Percentiles rank a stretch among this genome's conserved stretches.
These are phyloP conservation scores for Chalciporus sp. DNA, from an alignment of 1,284 basidiomycete genomes.

Conservation along the genomic window DNA sequence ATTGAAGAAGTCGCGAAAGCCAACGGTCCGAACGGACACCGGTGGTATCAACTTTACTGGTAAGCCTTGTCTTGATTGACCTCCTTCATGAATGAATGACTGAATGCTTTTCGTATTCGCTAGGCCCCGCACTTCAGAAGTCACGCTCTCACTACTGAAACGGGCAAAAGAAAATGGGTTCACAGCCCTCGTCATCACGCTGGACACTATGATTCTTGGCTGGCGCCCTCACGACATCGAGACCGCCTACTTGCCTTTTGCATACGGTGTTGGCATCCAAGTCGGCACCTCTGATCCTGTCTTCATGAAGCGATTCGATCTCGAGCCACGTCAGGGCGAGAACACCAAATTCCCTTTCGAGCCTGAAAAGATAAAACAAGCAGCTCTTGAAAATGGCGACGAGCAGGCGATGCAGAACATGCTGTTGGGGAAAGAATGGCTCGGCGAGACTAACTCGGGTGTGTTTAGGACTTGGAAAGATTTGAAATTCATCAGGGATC, in stretches of 20 bases:
- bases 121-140: constrained; percentile 50
- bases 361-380: constrained; percentile 42
- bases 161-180: constrained; percentile 55
- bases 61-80: constrained; percentile 10
- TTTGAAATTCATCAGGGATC: constrained; percentile 58
- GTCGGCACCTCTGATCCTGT: constrained; percentile 53
- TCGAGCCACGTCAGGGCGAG: constrained; percentile 34
- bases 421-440: constrained; percentile 55
- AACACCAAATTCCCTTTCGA: constrained; percentile 59
- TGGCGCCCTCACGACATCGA: constrained; percentile 54
- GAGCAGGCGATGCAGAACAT: constrained; percentile 40
- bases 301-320: constrained; percentile 46
- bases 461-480: constrained; percentile 68
- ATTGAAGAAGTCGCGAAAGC: constrained; percentile 58
- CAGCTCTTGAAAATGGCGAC: constrained; percentile 47
- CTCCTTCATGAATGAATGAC: not conserved
- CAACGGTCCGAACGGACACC: constrained; percentile 43
- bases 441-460: constrained; percentile 62
- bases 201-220: constrained; percentile 52
- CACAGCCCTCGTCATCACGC: constrained; percentile 52
- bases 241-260: constrained; percentile 37
- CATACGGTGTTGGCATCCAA: constrained; percentile 46
- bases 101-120: not conserved
- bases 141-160: constrained; percentile 49
- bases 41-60: constrained; percentile 71